Base-by-base conservation (phyloP, 495 filamentous ascomycete species). In the Xylaria venustula region DNA sequence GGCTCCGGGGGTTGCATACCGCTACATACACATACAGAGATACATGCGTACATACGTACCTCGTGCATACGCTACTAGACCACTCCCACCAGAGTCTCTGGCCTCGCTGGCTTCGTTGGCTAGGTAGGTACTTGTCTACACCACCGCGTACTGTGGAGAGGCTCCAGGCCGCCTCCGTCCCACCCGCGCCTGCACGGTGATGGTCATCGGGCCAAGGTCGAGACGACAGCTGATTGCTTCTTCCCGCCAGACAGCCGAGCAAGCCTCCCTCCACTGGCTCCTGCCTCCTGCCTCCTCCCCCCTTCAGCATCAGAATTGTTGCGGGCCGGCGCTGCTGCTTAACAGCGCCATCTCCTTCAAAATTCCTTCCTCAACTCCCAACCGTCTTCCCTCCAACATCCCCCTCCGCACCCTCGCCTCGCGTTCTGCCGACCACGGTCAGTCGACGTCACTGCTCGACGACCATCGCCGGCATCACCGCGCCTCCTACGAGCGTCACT, bases 361-460 rank as follows among this genome's bases (percentile, higher is more conserved):
- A 69, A 87, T 87, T 87, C 77, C 81, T 76, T 73, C 77, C 63
- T 67, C 74, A 71, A 78, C 71, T 42, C 66, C 70, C 50, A 74
- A 69, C 61, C 81, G 81, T 69, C 79, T 83, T 60, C 83, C 83
- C 69, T 84, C 81, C 68, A 83, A 86, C 69, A 87, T 88, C 60
- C 85, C 85, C 51, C 80, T 88, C 51, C 80, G 84, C 58, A 83
- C 83, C 54, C 71, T 88, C 53, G 72, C 80, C 52, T 74, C 72
- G 55, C 61, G 66, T 54, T 63, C 71, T n/a, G n/a, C n/a, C 23
- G 68, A 70, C 30, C 69, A 65, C 54, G 69, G 73, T 54, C 70
- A 53, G 63, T 71, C 77, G 60, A 72, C 78, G 61, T 74, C 74
- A 62, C 72, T 79, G 61, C 72, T 77, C 59, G 66, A 73, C 54